phyloP scores from a whole-genome alignment of 768 basidiomycete genomes.

The Podaxis carcinomalis region DNA sequence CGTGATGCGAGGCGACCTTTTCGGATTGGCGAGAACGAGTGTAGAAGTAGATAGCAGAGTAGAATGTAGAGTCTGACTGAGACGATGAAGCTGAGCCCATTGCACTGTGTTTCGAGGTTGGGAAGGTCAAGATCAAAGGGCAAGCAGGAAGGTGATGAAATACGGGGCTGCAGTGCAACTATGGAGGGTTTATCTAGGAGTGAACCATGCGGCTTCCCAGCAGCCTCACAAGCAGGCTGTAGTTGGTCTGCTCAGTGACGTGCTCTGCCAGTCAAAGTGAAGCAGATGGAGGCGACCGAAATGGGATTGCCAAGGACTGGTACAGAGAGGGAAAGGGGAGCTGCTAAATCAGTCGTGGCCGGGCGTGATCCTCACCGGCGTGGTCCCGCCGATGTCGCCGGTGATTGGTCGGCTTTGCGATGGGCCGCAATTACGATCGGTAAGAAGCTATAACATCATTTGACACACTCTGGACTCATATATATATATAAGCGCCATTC shows the following conservation, averaged over 20 bases:
- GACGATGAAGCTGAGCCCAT: background rate
- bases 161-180: background rate
- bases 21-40: background rate
- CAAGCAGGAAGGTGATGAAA: background rate
- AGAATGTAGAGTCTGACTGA: background rate
- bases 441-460: too few species aligned
- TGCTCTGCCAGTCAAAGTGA: background rate
- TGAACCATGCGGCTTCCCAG: background rate
- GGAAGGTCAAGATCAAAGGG: background rate
- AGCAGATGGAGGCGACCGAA: background rate
- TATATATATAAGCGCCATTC: background rate
- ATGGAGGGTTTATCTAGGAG: background rate
- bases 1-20: background rate
- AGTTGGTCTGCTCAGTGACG: background rate
- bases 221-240: background rate
- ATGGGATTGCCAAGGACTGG: background rate
- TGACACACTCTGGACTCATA: background rate
- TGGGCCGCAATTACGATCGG: too few species aligned
- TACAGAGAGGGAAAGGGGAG: background rate
- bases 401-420: too few species aligned
- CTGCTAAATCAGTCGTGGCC: background rate
- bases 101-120: background rate
- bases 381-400: too few species aligned
- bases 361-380: too few species aligned
- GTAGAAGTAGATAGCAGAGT: background rate